phyloP scores from a whole-genome alignment of 441 rosid genomes.

The Adansonia rubrostipa region DNA sequence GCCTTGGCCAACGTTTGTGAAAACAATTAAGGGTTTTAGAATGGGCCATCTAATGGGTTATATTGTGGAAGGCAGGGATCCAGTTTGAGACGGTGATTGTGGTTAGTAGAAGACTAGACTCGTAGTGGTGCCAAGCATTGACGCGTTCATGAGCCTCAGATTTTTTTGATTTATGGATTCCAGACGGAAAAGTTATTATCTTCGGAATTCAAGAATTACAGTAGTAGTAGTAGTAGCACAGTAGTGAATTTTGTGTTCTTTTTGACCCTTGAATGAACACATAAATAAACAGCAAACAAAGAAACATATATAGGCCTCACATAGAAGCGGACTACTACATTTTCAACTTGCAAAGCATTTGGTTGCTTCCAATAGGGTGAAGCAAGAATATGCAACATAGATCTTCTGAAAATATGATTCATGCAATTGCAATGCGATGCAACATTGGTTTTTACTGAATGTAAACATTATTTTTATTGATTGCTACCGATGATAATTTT shows the following conservation, averaged over 20 bases:
- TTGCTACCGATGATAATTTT: background rate
- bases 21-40: background rate
- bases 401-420: background rate
- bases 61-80: background rate
- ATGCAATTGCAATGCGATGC: background rate
- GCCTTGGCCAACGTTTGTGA: background rate
- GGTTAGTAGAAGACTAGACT: no score
- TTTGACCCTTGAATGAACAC: background rate
- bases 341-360: background rate
- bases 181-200: background rate
- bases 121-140: no score
- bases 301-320: background rate
- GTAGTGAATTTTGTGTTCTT: background rate
- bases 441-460: background rate
- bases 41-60: background rate
- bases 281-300: background rate
- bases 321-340: background rate
- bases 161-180: background rate
- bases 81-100: background rate
- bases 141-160: background rate
- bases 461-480: background rate
- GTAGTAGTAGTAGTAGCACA: background rate
- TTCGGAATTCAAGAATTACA: background rate
- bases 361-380: background rate
- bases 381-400: background rate